Evolutionary conservation across 495 filamentous ascomycete species (phyloP).

Genomic region (Podospora bellae-mahoneyi): DNA sequence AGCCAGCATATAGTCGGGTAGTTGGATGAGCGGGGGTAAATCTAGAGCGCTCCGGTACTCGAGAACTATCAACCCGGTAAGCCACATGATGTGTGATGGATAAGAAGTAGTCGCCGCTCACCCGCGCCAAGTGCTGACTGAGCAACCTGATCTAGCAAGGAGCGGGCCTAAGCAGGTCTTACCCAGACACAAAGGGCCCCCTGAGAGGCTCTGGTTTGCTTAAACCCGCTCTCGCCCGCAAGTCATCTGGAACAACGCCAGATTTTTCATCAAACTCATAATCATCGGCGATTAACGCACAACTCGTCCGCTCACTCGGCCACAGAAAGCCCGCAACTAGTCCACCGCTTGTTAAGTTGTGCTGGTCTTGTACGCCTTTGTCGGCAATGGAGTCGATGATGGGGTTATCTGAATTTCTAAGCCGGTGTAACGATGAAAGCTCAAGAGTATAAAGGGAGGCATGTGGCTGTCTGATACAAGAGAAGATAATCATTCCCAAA

Average conservation of each 20-base stretch:
- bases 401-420: neutral
- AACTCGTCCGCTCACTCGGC: constrained; percentile 4
- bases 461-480: neutral
- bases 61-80: neutral
- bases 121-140: neutral
- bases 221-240: neutral
- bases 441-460: neutral
- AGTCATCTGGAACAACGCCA: neutral
- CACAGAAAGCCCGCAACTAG: neutral
- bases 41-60: neutral
- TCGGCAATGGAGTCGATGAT: neutral
- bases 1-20: neutral
- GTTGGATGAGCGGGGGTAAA: neutral
- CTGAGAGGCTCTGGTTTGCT: neutral
- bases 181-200: neutral
- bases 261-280: neutral
- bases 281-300: neutral
- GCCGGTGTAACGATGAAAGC: neutral
- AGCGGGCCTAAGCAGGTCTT: neutral
- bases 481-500: neutral
- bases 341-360: neutral
- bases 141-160: neutral
- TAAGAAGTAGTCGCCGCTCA: neutral
- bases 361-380: neutral
- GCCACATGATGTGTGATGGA: neutral